Evolutionary conservation across 2,329 filamentous ascomycete species (phyloP).

Genomic region (Bipolaris oryzae): DNA sequence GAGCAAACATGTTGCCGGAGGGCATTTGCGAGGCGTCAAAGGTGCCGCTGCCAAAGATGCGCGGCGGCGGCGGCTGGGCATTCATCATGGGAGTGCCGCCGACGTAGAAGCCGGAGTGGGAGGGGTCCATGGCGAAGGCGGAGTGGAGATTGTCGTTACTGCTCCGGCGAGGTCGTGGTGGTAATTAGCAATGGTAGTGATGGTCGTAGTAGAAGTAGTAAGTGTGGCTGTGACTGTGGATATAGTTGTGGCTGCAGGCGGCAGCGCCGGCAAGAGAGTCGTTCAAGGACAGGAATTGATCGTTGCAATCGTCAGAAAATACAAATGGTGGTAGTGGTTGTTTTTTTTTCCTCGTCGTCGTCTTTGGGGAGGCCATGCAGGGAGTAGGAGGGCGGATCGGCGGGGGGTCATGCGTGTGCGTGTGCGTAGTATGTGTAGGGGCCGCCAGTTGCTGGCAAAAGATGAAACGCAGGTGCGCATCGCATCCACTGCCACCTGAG

Average conservation of each 20-base stretch:
- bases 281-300: neutral
- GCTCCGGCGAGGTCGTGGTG: neutral
- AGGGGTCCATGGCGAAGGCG: slow-evolving; percentile 39
- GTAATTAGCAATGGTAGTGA: neutral
- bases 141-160: slow-evolving; percentile 1
- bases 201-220: slow-evolving; percentile 2
- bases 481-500: slow-evolving; percentile 24
- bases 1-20: slow-evolving; percentile 48
- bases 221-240: slow-evolving; percentile 17
- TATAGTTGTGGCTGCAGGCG: neutral
- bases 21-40: slow-evolving; percentile 48
- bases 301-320: neutral
- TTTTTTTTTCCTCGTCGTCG: neutral
- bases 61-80: slow-evolving; percentile 48
- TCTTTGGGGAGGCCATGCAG: neutral
- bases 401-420: slow-evolving; percentile 13
- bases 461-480: slow-evolving; percentile 42
- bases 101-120: slow-evolving; percentile 43
- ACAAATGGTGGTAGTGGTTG: neutral
- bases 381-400: slow-evolving; percentile 7
- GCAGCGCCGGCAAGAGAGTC: neutral
- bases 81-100: slow-evolving; percentile 46
- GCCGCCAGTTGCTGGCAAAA: slow-evolving; percentile 22
- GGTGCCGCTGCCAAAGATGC: slow-evolving; percentile 48
- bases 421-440: slow-evolving; percentile 17